Evolutionary conservation across 2,329 filamentous ascomycete species (phyloP), one percentile per base, ranked within the genome.

Genomic region (Shiraia sp.): DNA sequence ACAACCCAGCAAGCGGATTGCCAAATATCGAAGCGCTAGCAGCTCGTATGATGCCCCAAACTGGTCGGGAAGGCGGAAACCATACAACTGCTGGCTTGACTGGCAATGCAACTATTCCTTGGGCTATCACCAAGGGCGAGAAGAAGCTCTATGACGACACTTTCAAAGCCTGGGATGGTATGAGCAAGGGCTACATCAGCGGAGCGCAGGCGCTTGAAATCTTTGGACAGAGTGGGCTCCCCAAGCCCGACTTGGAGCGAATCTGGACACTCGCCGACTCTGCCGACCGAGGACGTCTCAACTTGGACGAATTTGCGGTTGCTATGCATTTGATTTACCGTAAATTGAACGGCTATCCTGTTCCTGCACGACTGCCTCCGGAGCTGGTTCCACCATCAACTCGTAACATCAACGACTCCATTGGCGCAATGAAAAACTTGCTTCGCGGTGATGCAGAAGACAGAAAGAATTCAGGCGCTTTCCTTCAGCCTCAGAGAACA

Each of bases 241-340:
- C 93, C 33, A 95, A 95, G 70, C 77, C 86, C 17, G 93, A 97
- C 57, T 75, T 99, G 26, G 93, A 97, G 70, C 81, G 87, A 23
- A 85, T 97, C 36, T 99, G 93, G 93, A 97, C 93, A 8, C 76
- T 99, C 44, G 87, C 92, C 3, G 93, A 99, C 66, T 87, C 91
- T 23, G 87, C 91, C 51, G 96, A 99, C 70, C 93, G 93, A 68
- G 93, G 93, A 13, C 87, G 91, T 41, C 79, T 99, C 22, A 91
- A 99, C 60, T 82, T 97, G 61, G 93, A 99, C 66, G 93, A 99
- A 65, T 99, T 99, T 65, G 91, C 93, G 7, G 92, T 99, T 37
- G 90, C 91, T 8, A 99, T 99, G 93, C 93, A 99, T 79, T 75
- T 99, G 72, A 99, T 99, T 60, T 99, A 99, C 74, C 82, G 93